Evolutionary conservation across 352 stramenopile genomes (phyloP).

Genomic region (Phytophthora rubi): DNA sequence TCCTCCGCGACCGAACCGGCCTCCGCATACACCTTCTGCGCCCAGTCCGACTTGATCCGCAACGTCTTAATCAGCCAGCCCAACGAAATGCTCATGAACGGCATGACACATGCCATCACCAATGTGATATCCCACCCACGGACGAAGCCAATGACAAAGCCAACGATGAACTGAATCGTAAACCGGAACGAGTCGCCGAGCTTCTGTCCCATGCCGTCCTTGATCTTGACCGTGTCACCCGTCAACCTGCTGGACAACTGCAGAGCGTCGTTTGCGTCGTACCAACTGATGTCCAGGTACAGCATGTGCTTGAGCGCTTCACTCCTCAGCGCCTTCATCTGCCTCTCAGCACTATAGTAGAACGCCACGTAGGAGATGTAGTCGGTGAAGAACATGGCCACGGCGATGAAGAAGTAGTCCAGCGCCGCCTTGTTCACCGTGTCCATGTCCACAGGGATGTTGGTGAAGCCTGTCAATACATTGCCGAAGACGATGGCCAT

Average conservation of each 20-base stretch:
- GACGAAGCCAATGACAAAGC: constrained; percentile 48
- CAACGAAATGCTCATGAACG: constrained; percentile 39
- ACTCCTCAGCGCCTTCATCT: constrained; percentile 46
- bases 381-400: constrained; percentile 45
- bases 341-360: constrained; percentile 44
- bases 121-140: constrained; percentile 53
- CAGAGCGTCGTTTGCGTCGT: constrained; percentile 41
- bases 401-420: constrained; percentile 40
- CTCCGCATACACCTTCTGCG: constrained; percentile 49
- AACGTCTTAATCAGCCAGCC: constrained; percentile 47
- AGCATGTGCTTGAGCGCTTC: constrained; percentile 49
- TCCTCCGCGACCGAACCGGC: constrained; percentile 58
- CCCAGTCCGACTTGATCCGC: constrained; percentile 19
- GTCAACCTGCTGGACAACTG: constrained; percentile 42
- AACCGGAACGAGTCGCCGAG: constrained; percentile 48
- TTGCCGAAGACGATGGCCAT: constrained; percentile 56
- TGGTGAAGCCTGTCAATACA: constrained; percentile 36
- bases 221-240: constrained; percentile 47
- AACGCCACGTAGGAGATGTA: constrained; percentile 44
- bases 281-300: constrained; percentile 52
- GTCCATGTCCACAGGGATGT: constrained; percentile 35
- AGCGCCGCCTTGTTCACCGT: constrained; percentile 33
- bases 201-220: constrained; percentile 53
- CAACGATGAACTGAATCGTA: constrained; percentile 36
- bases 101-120: constrained; percentile 48